phyloP scores from a whole-genome alignment of 2,329 filamentous ascomycete genomes.

The Arthrocladium fulminans region DNA sequence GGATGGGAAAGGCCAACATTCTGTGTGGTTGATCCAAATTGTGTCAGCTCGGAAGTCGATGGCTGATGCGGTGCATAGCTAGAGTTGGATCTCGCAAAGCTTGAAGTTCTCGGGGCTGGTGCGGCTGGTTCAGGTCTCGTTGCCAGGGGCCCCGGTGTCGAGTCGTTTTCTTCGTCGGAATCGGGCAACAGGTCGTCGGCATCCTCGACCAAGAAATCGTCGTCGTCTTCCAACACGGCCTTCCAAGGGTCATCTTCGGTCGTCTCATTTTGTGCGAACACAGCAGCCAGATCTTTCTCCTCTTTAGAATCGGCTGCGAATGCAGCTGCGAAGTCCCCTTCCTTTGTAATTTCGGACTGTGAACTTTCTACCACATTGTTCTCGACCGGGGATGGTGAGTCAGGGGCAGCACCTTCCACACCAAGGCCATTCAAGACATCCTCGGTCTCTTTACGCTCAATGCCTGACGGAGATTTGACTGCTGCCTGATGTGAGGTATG shows the following conservation, averaged over 20 bases:
- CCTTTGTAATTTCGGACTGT: conserved; percentile 19
- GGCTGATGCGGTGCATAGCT: conserved; percentile 46
- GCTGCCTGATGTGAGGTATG: neutral
- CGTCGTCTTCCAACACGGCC: conserved; percentile 70
- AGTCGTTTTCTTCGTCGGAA: conserved; percentile 30
- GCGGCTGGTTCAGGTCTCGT: neutral
- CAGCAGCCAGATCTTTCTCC: conserved; percentile 22
- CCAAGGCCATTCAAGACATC: conserved; percentile 53
- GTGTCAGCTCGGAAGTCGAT: conserved; percentile 40
- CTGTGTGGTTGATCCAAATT: conserved; percentile 22
- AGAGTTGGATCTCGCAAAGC: conserved; percentile 11
- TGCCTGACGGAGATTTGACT: conserved; percentile 18
- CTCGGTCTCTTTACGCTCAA: conserved; percentile 63
- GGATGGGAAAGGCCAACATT: conserved; percentile 16
- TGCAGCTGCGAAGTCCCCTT: conserved; percentile 20
- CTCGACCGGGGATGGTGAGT: conserved; percentile 25
- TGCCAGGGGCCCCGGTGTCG: conserved; percentile 13
- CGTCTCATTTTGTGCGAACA: conserved; percentile 16
- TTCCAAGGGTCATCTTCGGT: conserved; percentile 39
- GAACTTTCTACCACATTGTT: conserved; percentile 18
- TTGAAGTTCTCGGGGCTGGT: neutral
- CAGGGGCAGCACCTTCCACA: conserved; percentile 23
- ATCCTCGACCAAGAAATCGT: conserved; percentile 56
- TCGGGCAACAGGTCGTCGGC: conserved; percentile 84
- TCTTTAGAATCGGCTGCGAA: conserved; percentile 9